Evolutionary conservation across 139 green algal species (phyloP).

Genomic region (Trebouxia sp.): DNA sequence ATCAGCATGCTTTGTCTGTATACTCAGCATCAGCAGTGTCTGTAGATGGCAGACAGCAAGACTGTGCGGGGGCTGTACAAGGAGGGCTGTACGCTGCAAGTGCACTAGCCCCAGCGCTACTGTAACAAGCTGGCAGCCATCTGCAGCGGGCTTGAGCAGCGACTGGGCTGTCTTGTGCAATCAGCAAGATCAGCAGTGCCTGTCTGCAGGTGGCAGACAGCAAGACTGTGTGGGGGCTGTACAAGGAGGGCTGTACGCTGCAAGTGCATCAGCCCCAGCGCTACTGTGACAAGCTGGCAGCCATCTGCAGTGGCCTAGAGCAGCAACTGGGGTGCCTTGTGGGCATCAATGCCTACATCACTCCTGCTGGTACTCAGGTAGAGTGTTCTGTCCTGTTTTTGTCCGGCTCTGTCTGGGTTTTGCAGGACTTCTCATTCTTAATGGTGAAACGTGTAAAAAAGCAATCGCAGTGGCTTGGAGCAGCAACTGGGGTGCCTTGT

Average conservation of each 20-base stretch:
- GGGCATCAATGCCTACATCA: constrained; percentile 79
- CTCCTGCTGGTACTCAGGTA: constrained; percentile 49
- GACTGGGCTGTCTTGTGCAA: not conserved
- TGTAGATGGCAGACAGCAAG: constrained; percentile 6
- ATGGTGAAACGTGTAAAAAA: too few species aligned
- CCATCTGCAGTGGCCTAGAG: constrained; percentile 66
- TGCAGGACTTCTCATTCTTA: too few species aligned
- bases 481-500: too few species aligned
- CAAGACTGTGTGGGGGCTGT: constrained; percentile 3
- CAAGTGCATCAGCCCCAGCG: constrained; percentile 84
- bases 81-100: too few species aligned
- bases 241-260: constrained; percentile 42
- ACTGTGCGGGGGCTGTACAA: too few species aligned
- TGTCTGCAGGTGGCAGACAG: not conserved
- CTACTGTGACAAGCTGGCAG: constrained; percentile 53
- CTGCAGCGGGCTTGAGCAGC: not conserved
- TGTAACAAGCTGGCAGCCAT: not conserved
- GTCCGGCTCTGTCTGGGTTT: too few species aligned
- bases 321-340: constrained; percentile 71
- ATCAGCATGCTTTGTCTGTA: not conserved
- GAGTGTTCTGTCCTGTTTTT: too few species aligned
- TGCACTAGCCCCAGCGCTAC: too few species aligned
- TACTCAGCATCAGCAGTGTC: too few species aligned
- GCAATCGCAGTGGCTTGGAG: too few species aligned
- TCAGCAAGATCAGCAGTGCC: not conserved